These are phyloP conservation scores for Ophiostoma populinum DNA, from an alignment of 2,329 filamentous ascomycete genomes.

Conservation along the genomic window DNA sequence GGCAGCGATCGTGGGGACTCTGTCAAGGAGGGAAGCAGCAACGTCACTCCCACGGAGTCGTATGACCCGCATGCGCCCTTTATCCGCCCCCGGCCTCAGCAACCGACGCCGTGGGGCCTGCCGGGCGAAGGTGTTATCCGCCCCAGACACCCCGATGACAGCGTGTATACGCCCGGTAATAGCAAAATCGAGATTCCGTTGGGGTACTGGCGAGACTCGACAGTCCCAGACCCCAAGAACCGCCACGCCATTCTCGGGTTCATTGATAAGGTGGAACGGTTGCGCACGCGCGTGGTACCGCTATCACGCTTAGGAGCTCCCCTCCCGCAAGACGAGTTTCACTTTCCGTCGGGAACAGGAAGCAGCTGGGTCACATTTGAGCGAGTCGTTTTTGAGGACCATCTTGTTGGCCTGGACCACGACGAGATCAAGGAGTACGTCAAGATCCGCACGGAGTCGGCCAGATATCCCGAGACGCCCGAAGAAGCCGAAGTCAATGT, in stretches of 20 bases:
- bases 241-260: slow-evolving; percentile 46
- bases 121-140: too few species aligned
- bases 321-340: slow-evolving; percentile 27
- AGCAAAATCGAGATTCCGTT: slow-evolving; percentile 30
- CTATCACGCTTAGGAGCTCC: slow-evolving; percentile 29
- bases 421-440: slow-evolving; percentile 46
- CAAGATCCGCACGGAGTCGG: slow-evolving; percentile 28
- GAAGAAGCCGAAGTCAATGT: slow-evolving; percentile 23
- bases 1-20: too few species aligned
- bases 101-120: too few species aligned
- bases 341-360: slow-evolving; percentile 39
- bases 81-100: too few species aligned
- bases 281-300: slow-evolving; percentile 40
- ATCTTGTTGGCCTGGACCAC: slow-evolving; percentile 37
- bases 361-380: slow-evolving; percentile 50
- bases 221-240: slow-evolving; percentile 26
- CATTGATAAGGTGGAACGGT: slow-evolving; percentile 41
- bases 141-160: slow-evolving; percentile 18
- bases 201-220: slow-evolving; percentile 44
- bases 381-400: slow-evolving; percentile 38
- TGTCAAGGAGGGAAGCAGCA: too few species aligned
- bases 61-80: too few species aligned
- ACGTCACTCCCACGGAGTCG: too few species aligned
- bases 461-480: slow-evolving; percentile 18
- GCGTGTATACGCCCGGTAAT: slow-evolving; percentile 12